phyloP scores from a whole-genome alignment of 2,329 filamentous ascomycete genomes.

The Raffaelea arxii region DNA sequence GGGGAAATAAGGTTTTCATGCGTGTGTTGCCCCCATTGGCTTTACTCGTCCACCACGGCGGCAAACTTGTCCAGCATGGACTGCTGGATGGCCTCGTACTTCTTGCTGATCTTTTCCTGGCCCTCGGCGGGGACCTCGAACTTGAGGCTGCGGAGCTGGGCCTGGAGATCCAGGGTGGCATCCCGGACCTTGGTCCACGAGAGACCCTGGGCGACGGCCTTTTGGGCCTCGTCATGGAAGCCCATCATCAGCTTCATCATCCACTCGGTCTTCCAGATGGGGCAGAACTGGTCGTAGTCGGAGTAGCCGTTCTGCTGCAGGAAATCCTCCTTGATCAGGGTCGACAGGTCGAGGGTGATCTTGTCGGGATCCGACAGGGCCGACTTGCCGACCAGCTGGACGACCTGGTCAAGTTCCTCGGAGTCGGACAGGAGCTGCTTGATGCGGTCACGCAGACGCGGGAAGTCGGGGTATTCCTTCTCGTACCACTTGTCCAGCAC shows the following conservation, averaged over 20 bases:
- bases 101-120: slow-evolving; percentile 71
- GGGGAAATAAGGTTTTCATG: not conserved
- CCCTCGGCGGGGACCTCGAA: slow-evolving; percentile 88
- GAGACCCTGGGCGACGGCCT: slow-evolving; percentile 84
- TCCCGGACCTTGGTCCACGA: slow-evolving; percentile 91
- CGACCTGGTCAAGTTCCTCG: slow-evolving; percentile 95
- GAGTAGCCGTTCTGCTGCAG: slow-evolving; percentile 98
- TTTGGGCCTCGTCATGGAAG: slow-evolving; percentile 96
- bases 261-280: slow-evolving; percentile 99
- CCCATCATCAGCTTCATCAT: slow-evolving; percentile 99
- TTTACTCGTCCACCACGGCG: slow-evolving; percentile 80
- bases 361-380: slow-evolving; percentile 94
- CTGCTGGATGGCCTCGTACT: slow-evolving; percentile 90
- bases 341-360: slow-evolving; percentile 90
- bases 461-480: slow-evolving; percentile 89
- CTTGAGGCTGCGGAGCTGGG: slow-evolving; percentile 81
- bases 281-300: slow-evolving; percentile 98
- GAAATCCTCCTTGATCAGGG: slow-evolving; percentile 95
- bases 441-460: slow-evolving; percentile 82
- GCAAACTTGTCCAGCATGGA: slow-evolving; percentile 97
- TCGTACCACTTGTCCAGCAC: slow-evolving; percentile 90
- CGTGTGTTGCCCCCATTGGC: no score
- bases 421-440: slow-evolving; percentile 89
- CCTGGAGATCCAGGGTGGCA: slow-evolving; percentile 77
- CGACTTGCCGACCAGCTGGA: slow-evolving; percentile 96